Base-by-base conservation (phyloP, 768 basidiomycete genomes). In the Mycena rosella region DNA sequence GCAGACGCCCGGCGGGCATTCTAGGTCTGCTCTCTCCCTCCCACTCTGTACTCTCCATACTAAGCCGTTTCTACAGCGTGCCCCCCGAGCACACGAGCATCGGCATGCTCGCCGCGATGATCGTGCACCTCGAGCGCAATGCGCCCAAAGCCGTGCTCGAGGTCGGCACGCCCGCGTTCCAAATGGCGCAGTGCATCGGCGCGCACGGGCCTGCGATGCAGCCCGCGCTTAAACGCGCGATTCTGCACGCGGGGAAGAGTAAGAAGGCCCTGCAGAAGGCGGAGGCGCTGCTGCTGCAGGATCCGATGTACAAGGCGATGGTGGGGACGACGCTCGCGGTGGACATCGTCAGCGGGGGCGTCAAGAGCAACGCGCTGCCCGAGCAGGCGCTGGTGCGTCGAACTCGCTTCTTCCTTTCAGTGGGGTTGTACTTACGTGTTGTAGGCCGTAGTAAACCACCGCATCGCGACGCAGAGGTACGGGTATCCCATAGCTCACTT, bases 271-370 rank as follows among this genome's bases (percentile, higher is more conserved):
- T 89, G 36, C 75, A 74, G 48, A 72, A 73, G 42, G 81, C 86
- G 30, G 85, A 86, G 56, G 66, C 74, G 38, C 73, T 79, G 30
- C 67, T 79, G 30, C 69, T 78, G 11, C 63, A 72, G 53, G 60
- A 76, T 42, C 67, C 65, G 0, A 52, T 47, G n/a, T 71, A 74
- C 65, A 76, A 72, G 24, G 80, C 74, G 34, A 68, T 82, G 24
- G 75, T 83, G 11, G 77, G 82, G 30, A 88, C 88, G 27, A 88
- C 88, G n/a, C 87, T 88, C 76, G 88, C 89, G 3, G 82, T 86
- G 32, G 88, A 89, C 68, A 67, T 91, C 5, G 70, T 82, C 10
- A 69, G 68, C 13, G 79, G 81, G 10, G 82, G 81, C 10, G 69
- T 73, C 14, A 87, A 87, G 73, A 77, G 79, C 20, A 89, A 89